Evolutionary conservation across 139 green algal species (phyloP), one percentile per base, ranked within the genome.

Genomic region (Ettlia oleoabundans): DNA sequence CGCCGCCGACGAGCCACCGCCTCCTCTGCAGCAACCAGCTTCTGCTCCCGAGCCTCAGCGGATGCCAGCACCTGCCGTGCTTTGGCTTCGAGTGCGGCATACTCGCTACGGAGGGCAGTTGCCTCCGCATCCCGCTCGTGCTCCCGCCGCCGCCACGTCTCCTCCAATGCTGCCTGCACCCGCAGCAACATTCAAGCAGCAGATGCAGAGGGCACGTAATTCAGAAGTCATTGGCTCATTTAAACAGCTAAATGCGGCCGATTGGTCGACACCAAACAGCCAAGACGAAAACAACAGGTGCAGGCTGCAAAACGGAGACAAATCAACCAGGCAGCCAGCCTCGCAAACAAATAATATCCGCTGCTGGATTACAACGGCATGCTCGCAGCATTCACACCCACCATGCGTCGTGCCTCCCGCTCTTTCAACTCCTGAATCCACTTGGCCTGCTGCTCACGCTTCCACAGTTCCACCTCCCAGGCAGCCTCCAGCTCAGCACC

Each of bases 381-480:
- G 2, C 4, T 47, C 32, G 32, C 64, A 8, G 18, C 32, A 26
- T 22, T 1, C 10, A 2, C 70, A 52, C 75, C 15, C 75, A 83
- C 78, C 86, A 92, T 90, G 65, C 88, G 86, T 47, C 76, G 64
- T 24, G 33, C 58, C 68, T 88, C 86, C 28, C 80, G 71, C 67
- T 85, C 68, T 26, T 68, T 55, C 40, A 89, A 37, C 65, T 89
- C 74, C 41, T 40, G 73, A n/a, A 52, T 40, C 72, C 80, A 92
- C 43, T 72, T 61, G 21, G 76, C 82, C 86, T 90, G 74, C 58
- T 87, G 74, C 61, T 82, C 65, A 64, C 78, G 35, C 78, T 83
- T 83, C 78, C 78, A 88, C 47, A 87, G 47, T 62, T 91, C 82
- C 61, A 88, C 43, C 78, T 90, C 78, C 72, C 76, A 92, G 26